Evolutionary conservation across 257 asterid genomes (phyloP).

Genomic region (Solanum peruvianum): DNA sequence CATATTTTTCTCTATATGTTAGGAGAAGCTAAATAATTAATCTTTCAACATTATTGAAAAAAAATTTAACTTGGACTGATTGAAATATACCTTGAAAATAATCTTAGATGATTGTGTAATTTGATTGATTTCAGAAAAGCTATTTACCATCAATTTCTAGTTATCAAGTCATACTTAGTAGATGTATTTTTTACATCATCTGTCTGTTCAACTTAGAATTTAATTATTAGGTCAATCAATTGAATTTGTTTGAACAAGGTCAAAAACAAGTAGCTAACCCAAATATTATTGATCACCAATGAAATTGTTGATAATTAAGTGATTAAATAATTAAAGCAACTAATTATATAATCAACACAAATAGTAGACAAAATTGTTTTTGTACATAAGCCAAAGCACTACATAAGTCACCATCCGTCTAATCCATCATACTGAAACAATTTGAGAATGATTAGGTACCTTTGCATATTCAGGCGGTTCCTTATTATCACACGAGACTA

Average conservation of each 20-base stretch:
- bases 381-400: too few relatives aligned
- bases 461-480: too few relatives aligned
- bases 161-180: neutral
- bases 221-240: neutral
- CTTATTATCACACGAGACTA: too few relatives aligned
- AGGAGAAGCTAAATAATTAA: neutral
- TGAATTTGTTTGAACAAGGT: neutral
- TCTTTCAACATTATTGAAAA: too few relatives aligned
- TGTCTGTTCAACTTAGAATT: neutral
- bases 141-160: neutral
- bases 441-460: too few relatives aligned
- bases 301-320: neutral
- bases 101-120: neutral
- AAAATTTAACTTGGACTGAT: too few relatives aligned
- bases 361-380: neutral
- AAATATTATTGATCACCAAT: neutral
- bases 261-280: neutral
- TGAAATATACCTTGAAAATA: too few relatives aligned
- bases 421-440: too few relatives aligned
- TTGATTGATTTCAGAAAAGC: too few relatives aligned
- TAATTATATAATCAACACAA: neutral
- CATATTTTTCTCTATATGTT: neutral
- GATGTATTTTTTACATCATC: too few relatives aligned
- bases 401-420: too few relatives aligned
- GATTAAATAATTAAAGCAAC: neutral